Percentiles rank a stretch among this genome's conserved stretches.
These are phyloP conservation scores for Phylloporus sp. DNA, from an alignment of 768 basidiomycete species.

Conservation along the genomic window DNA sequence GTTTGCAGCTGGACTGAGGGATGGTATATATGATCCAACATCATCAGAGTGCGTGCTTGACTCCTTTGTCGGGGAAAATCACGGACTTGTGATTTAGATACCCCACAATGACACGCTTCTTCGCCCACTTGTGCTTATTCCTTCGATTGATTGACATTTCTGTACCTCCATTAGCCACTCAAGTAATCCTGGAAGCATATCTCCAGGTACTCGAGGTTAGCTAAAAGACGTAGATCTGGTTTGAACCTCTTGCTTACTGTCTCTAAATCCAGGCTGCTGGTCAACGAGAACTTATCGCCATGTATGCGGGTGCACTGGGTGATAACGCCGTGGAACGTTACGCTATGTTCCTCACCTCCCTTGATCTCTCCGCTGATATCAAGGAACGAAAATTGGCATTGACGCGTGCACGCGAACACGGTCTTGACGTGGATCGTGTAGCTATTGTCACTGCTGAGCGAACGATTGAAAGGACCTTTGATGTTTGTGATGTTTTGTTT, in stretches of 20 bases:
- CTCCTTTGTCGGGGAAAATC: background rate
- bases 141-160: conserved; percentile 76
- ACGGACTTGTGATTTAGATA: conserved; percentile 42
- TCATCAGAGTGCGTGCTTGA: conserved; percentile 53
- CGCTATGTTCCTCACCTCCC: conserved; percentile 80
- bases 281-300: conserved; percentile 81
- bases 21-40: conserved; percentile 44
- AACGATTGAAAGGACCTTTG: conserved; percentile 68
- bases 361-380: conserved; percentile 60
- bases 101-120: conserved; percentile 78
- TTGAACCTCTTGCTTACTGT: background rate
- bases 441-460: conserved; percentile 77
- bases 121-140: conserved; percentile 89
- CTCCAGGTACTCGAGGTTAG: conserved; percentile 80
- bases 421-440: conserved; percentile 77
- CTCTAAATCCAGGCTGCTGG: conserved; percentile 53
- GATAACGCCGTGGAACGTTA: conserved; percentile 92
- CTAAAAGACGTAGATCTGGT: background rate
- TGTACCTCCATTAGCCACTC: conserved; percentile 70
- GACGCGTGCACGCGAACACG: conserved; percentile 75
- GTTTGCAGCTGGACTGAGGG: conserved; percentile 56
- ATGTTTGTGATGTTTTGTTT: conserved; percentile 35
- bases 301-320: conserved; percentile 89
- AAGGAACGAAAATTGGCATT: conserved; percentile 68
- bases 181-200: conserved; percentile 84